Conservation (phyloP, 2,329 filamentous ascomycete genomes). For the Aspergillus nomiae region DNA sequence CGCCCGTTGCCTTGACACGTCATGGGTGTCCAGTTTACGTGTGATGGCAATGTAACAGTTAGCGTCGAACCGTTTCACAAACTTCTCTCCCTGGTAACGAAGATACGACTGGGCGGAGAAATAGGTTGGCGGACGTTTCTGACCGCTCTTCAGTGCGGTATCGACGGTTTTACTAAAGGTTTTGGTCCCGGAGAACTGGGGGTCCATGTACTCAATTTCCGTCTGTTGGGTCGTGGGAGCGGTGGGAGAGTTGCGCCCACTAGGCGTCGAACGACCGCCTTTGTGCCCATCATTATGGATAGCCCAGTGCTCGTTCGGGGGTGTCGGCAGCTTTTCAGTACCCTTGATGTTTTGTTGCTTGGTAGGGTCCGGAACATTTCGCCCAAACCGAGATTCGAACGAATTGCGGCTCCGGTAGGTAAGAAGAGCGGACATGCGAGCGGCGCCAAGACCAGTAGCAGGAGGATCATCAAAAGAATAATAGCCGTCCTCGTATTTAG, state of each 20-base stretch:
- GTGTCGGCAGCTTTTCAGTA: slow-evolving; percentile 58
- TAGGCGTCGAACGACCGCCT: slow-evolving; percentile 51
- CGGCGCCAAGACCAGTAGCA: slow-evolving; percentile 81
- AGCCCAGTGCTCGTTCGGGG: slow-evolving; percentile 72
- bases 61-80: slow-evolving; percentile 94
- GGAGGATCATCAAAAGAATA: slow-evolving; percentile 88
- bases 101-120: slow-evolving; percentile 98
- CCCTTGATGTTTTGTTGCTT: slow-evolving; percentile 82
- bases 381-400: slow-evolving; percentile 91
- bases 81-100: slow-evolving; percentile 94
- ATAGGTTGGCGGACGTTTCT: slow-evolving; percentile 69
- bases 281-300: slow-evolving; percentile 83
- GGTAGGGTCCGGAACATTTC: slow-evolving; percentile 85
- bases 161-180: slow-evolving; percentile 47
- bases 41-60: slow-evolving; percentile 99
- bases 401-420: slow-evolving; percentile 97
- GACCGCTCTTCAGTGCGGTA: slow-evolving; percentile 20
- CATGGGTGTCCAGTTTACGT: slow-evolving; percentile 95
- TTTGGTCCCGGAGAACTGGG: slow-evolving; percentile 71
- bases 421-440: slow-evolving; percentile 92
- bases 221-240: slow-evolving; percentile 28
- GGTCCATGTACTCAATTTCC: slow-evolving; percentile 56
- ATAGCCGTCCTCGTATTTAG: slow-evolving; percentile 97
- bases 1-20: slow-evolving; percentile 77
- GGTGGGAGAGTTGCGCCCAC: slow-evolving; percentile 33